phyloP scores from a whole-genome alignment of 805 yeast genomes.

The Myxozyma neglecta region DNA sequence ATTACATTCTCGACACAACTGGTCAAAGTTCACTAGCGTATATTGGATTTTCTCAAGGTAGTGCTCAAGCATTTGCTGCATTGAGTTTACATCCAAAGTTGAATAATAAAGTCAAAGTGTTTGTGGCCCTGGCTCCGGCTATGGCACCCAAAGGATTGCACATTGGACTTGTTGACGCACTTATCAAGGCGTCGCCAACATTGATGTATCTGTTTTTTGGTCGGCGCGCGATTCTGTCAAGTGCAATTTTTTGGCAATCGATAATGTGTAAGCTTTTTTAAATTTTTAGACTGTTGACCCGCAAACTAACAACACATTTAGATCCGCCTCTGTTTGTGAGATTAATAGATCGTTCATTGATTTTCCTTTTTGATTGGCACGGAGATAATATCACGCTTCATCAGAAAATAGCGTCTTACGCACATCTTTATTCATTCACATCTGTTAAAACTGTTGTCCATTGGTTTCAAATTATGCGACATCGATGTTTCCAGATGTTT shows the following conservation, averaged over 20 bases:
- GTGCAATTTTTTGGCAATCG: constrained; percentile 75
- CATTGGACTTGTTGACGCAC: constrained; percentile 70
- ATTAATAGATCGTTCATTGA: constrained; percentile 69
- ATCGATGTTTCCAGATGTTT: constrained; percentile 82
- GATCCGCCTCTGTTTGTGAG: constrained; percentile 71
- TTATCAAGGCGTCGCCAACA: constrained; percentile 74
- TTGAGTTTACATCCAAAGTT: constrained; percentile 62
- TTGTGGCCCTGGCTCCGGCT: constrained; percentile 91
- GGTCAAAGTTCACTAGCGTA: constrained; percentile 53
- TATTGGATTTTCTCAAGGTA: constrained; percentile 90
- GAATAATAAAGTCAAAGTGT: constrained; percentile 53
- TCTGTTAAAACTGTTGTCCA: constrained; percentile 92
- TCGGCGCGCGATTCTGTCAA: constrained; percentile 66
- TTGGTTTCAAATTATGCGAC: constrained; percentile 87
- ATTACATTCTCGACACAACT: constrained; percentile 63
- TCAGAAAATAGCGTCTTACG: constrained; percentile 78
- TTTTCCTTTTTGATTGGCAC: constrained; percentile 75
- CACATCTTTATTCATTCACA: constrained; percentile 87
- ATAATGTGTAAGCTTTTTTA: constrained; percentile 48
- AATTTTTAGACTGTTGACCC: background rate
- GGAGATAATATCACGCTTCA: constrained; percentile 65
- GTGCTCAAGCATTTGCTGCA: constrained; percentile 89
- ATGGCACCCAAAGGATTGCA: constrained; percentile 85
- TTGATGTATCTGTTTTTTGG: constrained; percentile 74
- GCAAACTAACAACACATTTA: background rate